Base-by-base conservation (phyloP, 805 yeast species). In the Wickerhamiella slavikovae region DNA sequence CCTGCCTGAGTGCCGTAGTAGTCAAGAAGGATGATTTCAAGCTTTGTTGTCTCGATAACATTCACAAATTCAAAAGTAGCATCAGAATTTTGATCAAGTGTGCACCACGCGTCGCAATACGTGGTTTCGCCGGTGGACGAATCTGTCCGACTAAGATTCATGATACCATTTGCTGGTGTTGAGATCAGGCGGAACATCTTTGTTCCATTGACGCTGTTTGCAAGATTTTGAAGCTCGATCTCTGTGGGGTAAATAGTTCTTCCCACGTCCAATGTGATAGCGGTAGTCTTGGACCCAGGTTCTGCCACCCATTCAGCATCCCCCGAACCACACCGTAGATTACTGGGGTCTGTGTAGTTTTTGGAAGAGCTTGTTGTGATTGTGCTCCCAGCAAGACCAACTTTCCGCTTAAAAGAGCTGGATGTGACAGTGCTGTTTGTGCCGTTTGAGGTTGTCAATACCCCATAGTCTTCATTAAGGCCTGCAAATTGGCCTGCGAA, bases 401-500 rank as follows among this genome's bases (percentile, higher is more conserved):
- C 32, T 26, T 33, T 36, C 27, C 39, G 48, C 11, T 28, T 47
- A 58, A 61, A 40, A 75, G 5, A 14, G 5, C 18, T 10, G 8
- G 17, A 17, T 11, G 24, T 24, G 4, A n/a, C 5, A 5, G 18
- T 16, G n/a, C 12, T n/a, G 15, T 19, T 18, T 2, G 25, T 12
- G 5, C 20, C 12, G 32, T 69, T 51, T 5, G 78, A 79, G 25
- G 80, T 52, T 32, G 56, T 43, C 45, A 89, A 82, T n/a, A n/a
- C n/a, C n/a, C n/a, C n/a, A n/a, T n/a, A n/a, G n/a, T n/a, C n/a
- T n/a, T n/a, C n/a, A n/a, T n/a, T n/a, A 3, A 53, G 37, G 7
- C 96, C 96, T 2, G 89, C 85, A 51, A 89, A 82, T 3, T 52
- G 35, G 9, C 98, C 98, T 2, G 89, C 85, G 53, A 82, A 85